Evolutionary conservation across 805 yeast species (phyloP).

Genomic region (Lipomyces sp.): DNA sequence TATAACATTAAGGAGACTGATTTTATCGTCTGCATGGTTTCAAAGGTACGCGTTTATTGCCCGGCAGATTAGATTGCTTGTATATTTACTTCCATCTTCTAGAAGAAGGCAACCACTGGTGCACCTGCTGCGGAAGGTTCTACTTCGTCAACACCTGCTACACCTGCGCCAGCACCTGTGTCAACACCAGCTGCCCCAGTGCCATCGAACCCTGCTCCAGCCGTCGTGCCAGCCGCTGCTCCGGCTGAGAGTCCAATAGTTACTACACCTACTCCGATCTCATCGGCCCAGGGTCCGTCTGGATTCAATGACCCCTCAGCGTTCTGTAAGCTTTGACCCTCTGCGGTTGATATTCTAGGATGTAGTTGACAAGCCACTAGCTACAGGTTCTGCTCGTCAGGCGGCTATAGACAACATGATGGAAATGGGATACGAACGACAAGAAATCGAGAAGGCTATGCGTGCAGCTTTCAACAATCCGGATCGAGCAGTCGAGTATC

Average conservation of each 20-base stretch:
- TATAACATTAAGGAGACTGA: constrained; percentile 80
- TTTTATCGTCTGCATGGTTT: constrained; percentile 89
- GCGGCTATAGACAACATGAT: constrained; percentile 78
- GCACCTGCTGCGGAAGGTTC: constrained; percentile 22
- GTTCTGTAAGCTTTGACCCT: constrained; percentile 37
- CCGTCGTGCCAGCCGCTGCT: constrained; percentile 40
- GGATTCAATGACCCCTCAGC: constrained; percentile 47
- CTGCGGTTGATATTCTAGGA: constrained; percentile 35
- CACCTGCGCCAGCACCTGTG: constrained; percentile 38
- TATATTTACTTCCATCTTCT: neutral
- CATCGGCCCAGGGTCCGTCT: constrained; percentile 41
- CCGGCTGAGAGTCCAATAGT: constrained; percentile 35
- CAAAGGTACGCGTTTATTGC: constrained; percentile 48
- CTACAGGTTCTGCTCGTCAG: constrained; percentile 78
- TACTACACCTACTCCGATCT: constrained; percentile 37
- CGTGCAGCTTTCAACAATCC: constrained; percentile 97
- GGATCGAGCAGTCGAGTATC: constrained; percentile 95
- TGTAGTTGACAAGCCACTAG: constrained; percentile 42
- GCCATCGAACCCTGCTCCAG: constrained; percentile 25
- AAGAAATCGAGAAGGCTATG: constrained; percentile 85
- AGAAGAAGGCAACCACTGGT: constrained; percentile 34
- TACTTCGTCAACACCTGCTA: constrained; percentile 21
- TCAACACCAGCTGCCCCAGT: constrained; percentile 37
- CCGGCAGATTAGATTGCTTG: neutral
- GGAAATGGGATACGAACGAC: constrained; percentile 95